Percentiles rank a stretch among this genome's conserved stretches.
Conservation (phyloP, 768 basidiomycete species). For the Lanmaoa pseudosensibilis region DNA sequence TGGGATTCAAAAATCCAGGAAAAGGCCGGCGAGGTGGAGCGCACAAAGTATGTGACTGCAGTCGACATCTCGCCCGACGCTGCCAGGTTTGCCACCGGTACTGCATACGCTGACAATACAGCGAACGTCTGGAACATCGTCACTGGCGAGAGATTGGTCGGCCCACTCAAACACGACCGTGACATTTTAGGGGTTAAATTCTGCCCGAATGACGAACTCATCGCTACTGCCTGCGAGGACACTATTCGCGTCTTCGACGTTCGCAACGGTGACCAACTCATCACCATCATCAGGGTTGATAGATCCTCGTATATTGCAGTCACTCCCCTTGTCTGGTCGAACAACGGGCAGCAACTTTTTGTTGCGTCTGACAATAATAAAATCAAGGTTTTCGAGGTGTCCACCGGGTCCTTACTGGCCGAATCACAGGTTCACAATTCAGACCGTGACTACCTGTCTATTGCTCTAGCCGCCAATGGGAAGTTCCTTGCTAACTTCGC, state of each 20-base stretch:
- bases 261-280: neutral
- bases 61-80: neutral
- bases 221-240: neutral
- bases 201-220: neutral
- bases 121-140: neutral
- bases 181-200: neutral
- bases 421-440: neutral
- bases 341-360: neutral
- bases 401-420: neutral
- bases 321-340: neutral
- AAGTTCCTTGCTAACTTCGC: neutral
- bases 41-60: neutral
- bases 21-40: neutral
- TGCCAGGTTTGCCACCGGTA: neutral
- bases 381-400: neutral
- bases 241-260: neutral
- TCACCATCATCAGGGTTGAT: neutral
- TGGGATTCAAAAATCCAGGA: neutral
- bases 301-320: too few species aligned
- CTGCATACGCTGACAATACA: neutral
- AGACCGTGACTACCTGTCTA: neutral
- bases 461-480: neutral
- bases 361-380: neutral
- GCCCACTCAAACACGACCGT: neutral
- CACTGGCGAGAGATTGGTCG: neutral